These are phyloP conservation scores for Omphalotus olearius DNA, from an alignment of 1,284 basidiomycete genomes.

Conservation along the genomic window DNA sequence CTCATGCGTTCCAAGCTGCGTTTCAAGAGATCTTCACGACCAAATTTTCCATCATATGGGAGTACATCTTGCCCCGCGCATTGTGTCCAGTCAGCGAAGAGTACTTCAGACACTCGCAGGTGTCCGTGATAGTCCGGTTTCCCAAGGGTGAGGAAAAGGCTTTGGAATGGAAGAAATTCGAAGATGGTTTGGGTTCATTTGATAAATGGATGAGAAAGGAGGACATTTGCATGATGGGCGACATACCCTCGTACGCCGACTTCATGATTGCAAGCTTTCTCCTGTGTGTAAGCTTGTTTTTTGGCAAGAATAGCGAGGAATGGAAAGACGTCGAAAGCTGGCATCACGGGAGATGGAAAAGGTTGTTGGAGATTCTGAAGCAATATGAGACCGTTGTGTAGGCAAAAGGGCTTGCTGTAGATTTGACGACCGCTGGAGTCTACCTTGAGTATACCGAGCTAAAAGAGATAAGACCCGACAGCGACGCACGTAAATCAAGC, in stretches of 20 bases:
- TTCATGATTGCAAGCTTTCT: conserved; percentile 26
- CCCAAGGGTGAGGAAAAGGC: conserved; percentile 24
- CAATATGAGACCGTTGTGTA: background rate
- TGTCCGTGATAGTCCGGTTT: conserved; percentile 45
- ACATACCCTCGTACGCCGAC: conserved; percentile 30
- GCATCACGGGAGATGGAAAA: conserved; percentile 9
- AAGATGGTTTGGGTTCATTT: conserved; percentile 22
- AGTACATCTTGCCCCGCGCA: conserved; percentile 10
- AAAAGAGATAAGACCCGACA: no score
- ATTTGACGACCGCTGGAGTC: no score
- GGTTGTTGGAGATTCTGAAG: conserved; percentile 3
- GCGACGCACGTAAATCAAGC: no score
- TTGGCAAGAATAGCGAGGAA: conserved; percentile 14
- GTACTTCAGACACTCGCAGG: conserved; percentile 29
- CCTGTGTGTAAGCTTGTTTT: conserved; percentile 22
- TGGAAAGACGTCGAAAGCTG: conserved; percentile 9
- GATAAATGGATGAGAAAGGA: conserved; percentile 22
- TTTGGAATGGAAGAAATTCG: conserved; percentile 22
- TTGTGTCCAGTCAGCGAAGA: conserved; percentile 27
- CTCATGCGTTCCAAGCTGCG: conserved; percentile 20
- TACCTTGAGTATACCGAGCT: no score
- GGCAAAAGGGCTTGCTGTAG: no score
- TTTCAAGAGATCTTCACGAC: conserved; percentile 19
- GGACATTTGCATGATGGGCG: conserved; percentile 28
- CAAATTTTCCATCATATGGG: conserved; percentile 3